Conservation (phyloP, 768 basidiomycete genomes). For the Agaricus blazei region DNA sequence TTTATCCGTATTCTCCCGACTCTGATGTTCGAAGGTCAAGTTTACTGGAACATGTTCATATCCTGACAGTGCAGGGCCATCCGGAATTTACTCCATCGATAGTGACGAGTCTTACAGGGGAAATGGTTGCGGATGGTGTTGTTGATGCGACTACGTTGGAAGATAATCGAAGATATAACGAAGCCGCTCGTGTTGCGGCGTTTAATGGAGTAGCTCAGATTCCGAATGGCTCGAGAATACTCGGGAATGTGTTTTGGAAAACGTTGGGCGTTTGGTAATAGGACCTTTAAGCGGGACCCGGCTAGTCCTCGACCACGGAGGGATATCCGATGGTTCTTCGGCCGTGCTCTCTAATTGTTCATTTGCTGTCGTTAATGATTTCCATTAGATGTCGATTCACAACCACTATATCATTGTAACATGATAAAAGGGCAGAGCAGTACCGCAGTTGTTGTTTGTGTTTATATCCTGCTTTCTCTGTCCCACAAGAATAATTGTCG, state of each 20-base stretch:
- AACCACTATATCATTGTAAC: too few species aligned
- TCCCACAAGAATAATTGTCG: too few species aligned
- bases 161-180: neutral
- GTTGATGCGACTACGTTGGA: neutral
- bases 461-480: too few species aligned
- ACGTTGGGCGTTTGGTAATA: slow-evolving; percentile 30
- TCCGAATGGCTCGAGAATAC: slow-evolving; percentile 39
- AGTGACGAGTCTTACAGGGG: slow-evolving; percentile 36
- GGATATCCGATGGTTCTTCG: too few species aligned
- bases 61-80: slow-evolving; percentile 85
- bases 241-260: slow-evolving; percentile 41
- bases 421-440: too few species aligned
- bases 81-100: slow-evolving; percentile 77
- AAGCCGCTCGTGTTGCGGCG: neutral
- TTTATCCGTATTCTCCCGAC: slow-evolving; percentile 13
- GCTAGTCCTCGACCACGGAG: neutral
- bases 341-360: too few species aligned
- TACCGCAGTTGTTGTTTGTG: too few species aligned
- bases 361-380: too few species aligned
- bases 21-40: neutral
- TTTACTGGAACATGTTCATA: slow-evolving; percentile 45
- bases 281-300: neutral
- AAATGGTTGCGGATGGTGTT: slow-evolving; percentile 36
- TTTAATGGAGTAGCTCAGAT: slow-evolving; percentile 24
- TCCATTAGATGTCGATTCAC: too few species aligned